Base-by-base conservation (phyloP, 208 protist species). In the Crithidia expoeki region DNA sequence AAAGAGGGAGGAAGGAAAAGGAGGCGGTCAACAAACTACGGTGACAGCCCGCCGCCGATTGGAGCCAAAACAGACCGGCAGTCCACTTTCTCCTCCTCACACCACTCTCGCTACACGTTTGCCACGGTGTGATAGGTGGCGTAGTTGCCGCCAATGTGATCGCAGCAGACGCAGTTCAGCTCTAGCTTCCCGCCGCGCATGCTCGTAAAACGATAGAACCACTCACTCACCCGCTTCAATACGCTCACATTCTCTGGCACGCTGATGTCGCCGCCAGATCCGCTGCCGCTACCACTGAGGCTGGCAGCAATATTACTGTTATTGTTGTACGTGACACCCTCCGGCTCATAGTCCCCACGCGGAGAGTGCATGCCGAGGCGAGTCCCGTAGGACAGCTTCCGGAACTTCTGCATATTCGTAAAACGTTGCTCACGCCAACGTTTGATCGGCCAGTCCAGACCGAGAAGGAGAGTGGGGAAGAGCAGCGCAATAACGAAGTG, bases 301-400 rank as follows among this genome's bases (percentile, higher is more conserved):
- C 50, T 71, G 9, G 34, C 60, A 0, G 50, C 69, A n/a, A 12
- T 40, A 25, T 32, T 60, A 40, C 16, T 65, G 46, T 30, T 38
- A 34, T n/a, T 46, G 44, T 40, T 78, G 59, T 81, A 88, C 2
- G 78, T 83, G 23, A 82, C 70, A 2, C 86, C 83, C 55, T 96
- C 88, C 30, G 89, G 90, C 60, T 96, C 90, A 68, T 97, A 94
- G 64, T 97, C 93, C 0, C 93, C 93, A 32, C 91, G 79, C 6
- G 93, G 93, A 4, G 87, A 94, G 78, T 97, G 93, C 93, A 97
- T 97, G 40, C 93, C 93, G 4, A 97, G 83, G 2, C 91, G 89
- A 11, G 93, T 97, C 25, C 88, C 91, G 75, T 93, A 97, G 40
- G 81, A 89, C 25, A 97, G 69, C 44, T 92, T 88, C 38, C 89